Evolutionary conservation across 1,284 basidiomycete species (phyloP), one percentile per base, ranked within the genome.

Genomic region (Malassezia furfur): DNA sequence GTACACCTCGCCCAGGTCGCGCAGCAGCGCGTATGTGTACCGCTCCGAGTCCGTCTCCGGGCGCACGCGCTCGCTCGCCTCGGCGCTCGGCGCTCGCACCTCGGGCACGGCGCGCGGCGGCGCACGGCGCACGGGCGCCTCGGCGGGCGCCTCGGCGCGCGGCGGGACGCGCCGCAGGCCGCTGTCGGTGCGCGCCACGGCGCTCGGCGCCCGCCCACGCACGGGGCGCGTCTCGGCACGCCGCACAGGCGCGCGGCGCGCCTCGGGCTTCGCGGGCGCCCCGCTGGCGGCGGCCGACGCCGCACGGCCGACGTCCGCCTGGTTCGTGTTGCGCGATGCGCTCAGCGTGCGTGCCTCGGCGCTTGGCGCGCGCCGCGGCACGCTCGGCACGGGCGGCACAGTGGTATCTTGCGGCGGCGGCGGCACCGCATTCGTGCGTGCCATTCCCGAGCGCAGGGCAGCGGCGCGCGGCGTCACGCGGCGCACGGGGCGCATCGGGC

Each of bases 1-100:
- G 52, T 70, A 70, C 9, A 65, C 66, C 37, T 68, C 66, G 22
- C 61, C 68, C 17, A 70, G 30, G 15, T 64, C 61, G 8, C 55
- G 52, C 36, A 67, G 51, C 15, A 66, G 40, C 4, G 44, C 54
- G 10, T 63, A 47, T 28, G 67, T 50, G 40, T n/a, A 48, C 28
- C 21, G 21, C 38, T 32, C 28, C 12, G 19, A 10, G 5, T 48
- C 48, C 37, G 25, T 10, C 25, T 28, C 25, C 4, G 25, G 25
- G 7, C 25, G 25, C 7, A 28, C 25, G 7, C 25, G 25, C 25
- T 28, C 25, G 25, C 25, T 28, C 25, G 25, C 25, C 25, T 28
- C 25, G 7, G 25, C 25, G 35, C 38, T 17, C 8, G 37, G 46
- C 8, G 38, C 41, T 12, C 19, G 25, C 14, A 39, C 41, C 9